phyloP scores from a whole-genome alignment of 495 filamentous ascomycete genomes.

The Daldinia decipiens region DNA sequence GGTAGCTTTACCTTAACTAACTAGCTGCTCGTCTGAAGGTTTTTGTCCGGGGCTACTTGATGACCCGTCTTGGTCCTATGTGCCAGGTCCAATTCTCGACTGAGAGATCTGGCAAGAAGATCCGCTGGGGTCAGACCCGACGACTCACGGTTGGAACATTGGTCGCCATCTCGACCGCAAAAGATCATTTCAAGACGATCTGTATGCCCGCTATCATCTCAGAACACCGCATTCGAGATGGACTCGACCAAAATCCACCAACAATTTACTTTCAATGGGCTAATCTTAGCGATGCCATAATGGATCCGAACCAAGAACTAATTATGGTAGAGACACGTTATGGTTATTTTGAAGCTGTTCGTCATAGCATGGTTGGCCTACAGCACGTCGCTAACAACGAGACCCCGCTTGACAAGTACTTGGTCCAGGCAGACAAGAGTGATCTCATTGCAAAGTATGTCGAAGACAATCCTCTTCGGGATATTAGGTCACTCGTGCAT shows the following conservation, averaged over 20 bases:
- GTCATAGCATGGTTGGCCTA: conserved; percentile 76
- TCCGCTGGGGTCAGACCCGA: conserved; percentile 81
- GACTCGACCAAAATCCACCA: conserved; percentile 70
- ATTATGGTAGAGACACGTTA: conserved; percentile 79
- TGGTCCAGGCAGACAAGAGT: conserved; percentile 54
- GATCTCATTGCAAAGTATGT: conserved; percentile 50
- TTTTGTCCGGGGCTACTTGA: conserved; percentile 69
- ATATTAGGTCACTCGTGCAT: conserved; percentile 50
- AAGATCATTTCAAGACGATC: conserved; percentile 70
- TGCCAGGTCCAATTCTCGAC: conserved; percentile 78
- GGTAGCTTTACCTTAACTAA: background rate
- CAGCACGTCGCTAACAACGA: conserved; percentile 73
- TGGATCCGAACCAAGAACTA: conserved; percentile 77
- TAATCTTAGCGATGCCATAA: conserved; percentile 62
- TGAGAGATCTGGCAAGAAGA: conserved; percentile 69
- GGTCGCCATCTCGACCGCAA: conserved; percentile 72
- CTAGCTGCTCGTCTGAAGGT: conserved; percentile 61
- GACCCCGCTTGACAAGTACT: conserved; percentile 52
- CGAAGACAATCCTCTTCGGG: conserved; percentile 44
- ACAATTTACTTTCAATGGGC: conserved; percentile 82
- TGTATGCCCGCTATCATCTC: conserved; percentile 80
- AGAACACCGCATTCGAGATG: conserved; percentile 67
- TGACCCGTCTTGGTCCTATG: conserved; percentile 70
- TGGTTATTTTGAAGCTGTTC: conserved; percentile 78
- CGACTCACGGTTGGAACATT: conserved; percentile 75